Percentiles rank a stretch among this genome's conserved stretches.
Conservation (phyloP, 2,329 filamentous ascomycete species). For the Calonectria pauciramosa region DNA sequence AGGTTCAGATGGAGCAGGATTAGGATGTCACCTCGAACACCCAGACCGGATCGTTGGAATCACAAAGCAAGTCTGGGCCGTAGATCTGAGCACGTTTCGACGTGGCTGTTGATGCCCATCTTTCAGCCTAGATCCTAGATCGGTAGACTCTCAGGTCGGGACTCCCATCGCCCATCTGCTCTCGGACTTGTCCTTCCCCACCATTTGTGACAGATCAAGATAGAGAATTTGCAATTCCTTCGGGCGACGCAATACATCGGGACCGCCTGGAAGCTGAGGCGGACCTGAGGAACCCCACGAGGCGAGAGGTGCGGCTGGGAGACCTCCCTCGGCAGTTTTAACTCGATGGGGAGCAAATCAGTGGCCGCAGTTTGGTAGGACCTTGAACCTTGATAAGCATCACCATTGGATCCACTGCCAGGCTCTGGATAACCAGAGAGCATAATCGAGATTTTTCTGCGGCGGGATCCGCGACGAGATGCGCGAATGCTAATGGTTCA, state of each 20-base stretch:
- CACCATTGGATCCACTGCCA: constrained; percentile 14
- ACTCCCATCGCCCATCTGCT: constrained; percentile 35
- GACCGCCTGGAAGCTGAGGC: constrained; percentile 16
- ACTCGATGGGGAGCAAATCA: constrained; percentile 30
- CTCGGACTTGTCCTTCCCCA: constrained; percentile 32
- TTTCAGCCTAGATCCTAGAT: constrained; percentile 38
- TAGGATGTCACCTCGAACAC: constrained; percentile 17
- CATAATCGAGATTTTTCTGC: constrained; percentile 43
- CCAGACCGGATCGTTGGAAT: constrained; percentile 18
- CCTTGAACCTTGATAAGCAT: constrained; percentile 16
- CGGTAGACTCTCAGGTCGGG: constrained; percentile 31
- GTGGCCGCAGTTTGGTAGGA: constrained; percentile 8
- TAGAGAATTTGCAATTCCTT: constrained; percentile 22
- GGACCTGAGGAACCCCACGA: constrained; percentile 30
- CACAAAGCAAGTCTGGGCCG: constrained; percentile 21
- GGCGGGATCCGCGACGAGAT: constrained; percentile 36
- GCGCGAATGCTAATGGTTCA: constrained; percentile 38
- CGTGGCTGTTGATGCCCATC: constrained; percentile 32
- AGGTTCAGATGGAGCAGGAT: constrained; percentile 8
- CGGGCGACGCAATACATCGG: constrained; percentile 18
- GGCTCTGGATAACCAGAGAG: constrained; percentile 19
- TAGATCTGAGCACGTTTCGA: constrained; percentile 27
- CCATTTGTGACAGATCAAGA: constrained; percentile 38
- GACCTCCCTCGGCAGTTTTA: constrained; percentile 28
- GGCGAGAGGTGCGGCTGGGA: constrained; percentile 4